A percentile compares a stretch with the other conserved stretches of the same genome.
Evolutionary conservation across 352 stramenopile genomes (phyloP).

Genomic region (Pythium phragmitis): DNA sequence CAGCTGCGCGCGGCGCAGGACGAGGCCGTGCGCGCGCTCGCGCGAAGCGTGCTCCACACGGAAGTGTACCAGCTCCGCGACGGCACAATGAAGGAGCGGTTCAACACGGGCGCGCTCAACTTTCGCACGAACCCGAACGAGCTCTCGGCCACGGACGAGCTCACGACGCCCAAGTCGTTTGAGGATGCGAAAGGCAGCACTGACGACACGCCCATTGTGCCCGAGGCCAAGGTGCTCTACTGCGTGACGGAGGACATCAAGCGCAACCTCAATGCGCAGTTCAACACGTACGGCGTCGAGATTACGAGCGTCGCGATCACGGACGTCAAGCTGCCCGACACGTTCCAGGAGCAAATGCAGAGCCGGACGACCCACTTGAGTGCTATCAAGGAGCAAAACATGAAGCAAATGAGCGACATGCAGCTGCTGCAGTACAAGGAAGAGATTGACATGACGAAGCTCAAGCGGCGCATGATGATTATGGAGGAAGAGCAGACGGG

Average conservation of each 20-base stretch:
- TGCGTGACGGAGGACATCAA: slow-evolving; percentile 70
- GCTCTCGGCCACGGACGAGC: slow-evolving; percentile 21
- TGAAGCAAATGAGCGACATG: slow-evolving; percentile 82
- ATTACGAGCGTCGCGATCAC: slow-evolving; percentile 71
- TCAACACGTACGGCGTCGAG: slow-evolving; percentile 70
- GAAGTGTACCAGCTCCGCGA: slow-evolving; percentile 85
- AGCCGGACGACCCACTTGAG: slow-evolving; percentile 65
- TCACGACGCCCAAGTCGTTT: slow-evolving; percentile 28
- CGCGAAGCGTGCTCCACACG: slow-evolving; percentile 84
- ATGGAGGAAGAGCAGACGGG: slow-evolving; percentile 67
- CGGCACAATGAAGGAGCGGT: slow-evolving; percentile 62
- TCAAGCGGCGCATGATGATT: slow-evolving; percentile 48
- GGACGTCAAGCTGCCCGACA: slow-evolving; percentile 56
- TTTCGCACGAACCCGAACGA: slow-evolving; percentile 22
- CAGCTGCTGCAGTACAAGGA: slow-evolving; percentile 61
- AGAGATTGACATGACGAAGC: slow-evolving; percentile 54
- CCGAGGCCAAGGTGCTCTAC: slow-evolving; percentile 34
- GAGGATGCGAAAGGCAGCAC: slow-evolving; percentile 17
- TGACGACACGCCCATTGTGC: slow-evolving; percentile 11
- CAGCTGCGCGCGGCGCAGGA: slow-evolving; percentile 83
- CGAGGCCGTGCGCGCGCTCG: slow-evolving; percentile 76
- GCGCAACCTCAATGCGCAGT: slow-evolving; percentile 61
- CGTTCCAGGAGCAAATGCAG: slow-evolving; percentile 68
- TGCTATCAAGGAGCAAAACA: slow-evolving; percentile 71
- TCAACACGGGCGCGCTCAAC: slow-evolving; percentile 56